phyloP scores from a whole-genome alignment of 73 alveolate genomes.

The Blepharisma stoltei region DNA sequence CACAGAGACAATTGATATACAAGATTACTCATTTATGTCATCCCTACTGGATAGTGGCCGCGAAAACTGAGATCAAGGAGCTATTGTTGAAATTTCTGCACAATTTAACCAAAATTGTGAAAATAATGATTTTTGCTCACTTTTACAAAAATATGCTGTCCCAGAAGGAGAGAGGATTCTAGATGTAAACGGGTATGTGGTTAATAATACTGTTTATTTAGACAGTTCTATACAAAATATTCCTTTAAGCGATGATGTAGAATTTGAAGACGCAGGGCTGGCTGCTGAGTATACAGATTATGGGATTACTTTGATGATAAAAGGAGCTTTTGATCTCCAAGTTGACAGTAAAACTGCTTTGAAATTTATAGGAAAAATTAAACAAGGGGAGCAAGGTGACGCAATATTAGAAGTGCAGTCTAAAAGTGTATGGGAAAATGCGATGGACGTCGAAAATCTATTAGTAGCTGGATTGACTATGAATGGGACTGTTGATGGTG shows the following conservation, averaged over 20 bases:
- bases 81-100: neutral
- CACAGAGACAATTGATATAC: neutral
- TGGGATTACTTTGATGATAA: neutral
- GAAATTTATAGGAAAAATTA: neutral
- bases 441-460: neutral
- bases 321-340: neutral
- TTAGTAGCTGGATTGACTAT: neutral
- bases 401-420: constrained; percentile 5
- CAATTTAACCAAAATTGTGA: neutral
- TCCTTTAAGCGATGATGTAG: neutral
- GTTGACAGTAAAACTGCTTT: constrained; percentile 8
- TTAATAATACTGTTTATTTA: neutral
- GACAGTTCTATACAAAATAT: neutral
- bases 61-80: neutral
- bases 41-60: neutral
- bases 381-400: neutral
- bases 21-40: neutral
- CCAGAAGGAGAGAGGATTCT: neutral
- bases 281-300: neutral
- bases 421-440: constrained; percentile 11
- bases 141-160: neutral
- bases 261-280: constrained; percentile 7
- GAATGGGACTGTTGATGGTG: neutral
- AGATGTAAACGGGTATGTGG: neutral
- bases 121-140: neutral